Percentiles rank a stretch among this genome's conserved stretches.
phyloP scores from a whole-genome alignment of 179 eudicot species.

The Spinacia oleracea region DNA sequence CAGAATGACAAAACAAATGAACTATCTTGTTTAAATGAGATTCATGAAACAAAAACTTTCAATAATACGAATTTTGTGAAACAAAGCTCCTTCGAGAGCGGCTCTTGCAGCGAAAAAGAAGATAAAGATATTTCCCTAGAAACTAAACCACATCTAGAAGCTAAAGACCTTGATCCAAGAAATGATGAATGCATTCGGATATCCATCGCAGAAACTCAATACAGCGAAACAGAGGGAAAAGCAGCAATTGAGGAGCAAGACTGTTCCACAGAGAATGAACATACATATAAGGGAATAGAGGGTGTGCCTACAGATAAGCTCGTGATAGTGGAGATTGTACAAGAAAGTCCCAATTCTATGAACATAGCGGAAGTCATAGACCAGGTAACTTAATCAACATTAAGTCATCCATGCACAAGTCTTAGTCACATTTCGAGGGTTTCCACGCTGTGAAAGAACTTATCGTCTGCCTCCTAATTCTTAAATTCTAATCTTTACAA shows the following conservation, averaged over 20 bases:
- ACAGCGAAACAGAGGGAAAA: background rate
- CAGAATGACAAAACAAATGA: background rate
- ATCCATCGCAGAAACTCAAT: background rate
- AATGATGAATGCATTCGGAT: conserved; percentile 13
- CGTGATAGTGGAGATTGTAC: background rate
- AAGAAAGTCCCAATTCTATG: background rate
- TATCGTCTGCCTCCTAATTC: background rate
- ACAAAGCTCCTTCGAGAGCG: background rate
- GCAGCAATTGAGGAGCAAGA: background rate
- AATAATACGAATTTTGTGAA: background rate
- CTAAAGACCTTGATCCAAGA: background rate
- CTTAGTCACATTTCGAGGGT: background rate
- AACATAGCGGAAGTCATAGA: background rate
- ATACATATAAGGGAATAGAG: background rate
- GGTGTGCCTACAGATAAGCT: background rate
- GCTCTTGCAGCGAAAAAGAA: background rate
- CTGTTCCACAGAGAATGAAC: background rate
- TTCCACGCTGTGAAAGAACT: background rate
- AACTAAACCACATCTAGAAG: background rate
- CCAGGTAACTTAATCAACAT: background rate
- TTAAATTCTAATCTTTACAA: background rate
- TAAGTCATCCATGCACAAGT: background rate
- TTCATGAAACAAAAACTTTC: background rate
- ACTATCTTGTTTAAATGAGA: background rate
- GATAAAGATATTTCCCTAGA: background rate